These are phyloP conservation scores for Arabis hirsuta DNA, from an alignment of 345 rosid species.

Conservation along the genomic window DNA sequence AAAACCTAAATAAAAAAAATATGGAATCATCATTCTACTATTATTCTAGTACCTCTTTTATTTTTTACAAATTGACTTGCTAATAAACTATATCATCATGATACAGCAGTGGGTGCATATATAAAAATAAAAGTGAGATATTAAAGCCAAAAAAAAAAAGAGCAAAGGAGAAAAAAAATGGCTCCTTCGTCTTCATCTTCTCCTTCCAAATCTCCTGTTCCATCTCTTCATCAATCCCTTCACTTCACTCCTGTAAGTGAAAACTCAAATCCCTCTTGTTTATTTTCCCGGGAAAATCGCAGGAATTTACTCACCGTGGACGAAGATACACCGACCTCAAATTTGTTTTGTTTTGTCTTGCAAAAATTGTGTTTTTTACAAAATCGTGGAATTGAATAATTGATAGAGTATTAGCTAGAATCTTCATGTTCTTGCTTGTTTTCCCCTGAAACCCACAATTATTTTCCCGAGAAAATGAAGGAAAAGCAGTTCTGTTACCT, in stretches of 20 bases:
- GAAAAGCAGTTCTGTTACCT: slow-evolving; percentile 10
- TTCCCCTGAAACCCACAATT: not conserved
- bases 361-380: not conserved
- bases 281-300: slow-evolving; percentile 24
- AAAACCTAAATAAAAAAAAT: not conserved
- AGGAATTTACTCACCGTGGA: slow-evolving; percentile 1
- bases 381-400: not conserved
- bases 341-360: slow-evolving; percentile 7
- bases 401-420: slow-evolving; percentile 8
- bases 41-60: slow-evolving; percentile 4
- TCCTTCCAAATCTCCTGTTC: slow-evolving; percentile 62
- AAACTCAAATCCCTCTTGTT: slow-evolving; percentile 6
- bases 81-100: slow-evolving; percentile 30
- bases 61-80: slow-evolving; percentile 32
- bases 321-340: slow-evolving; percentile 18
- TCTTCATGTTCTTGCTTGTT: not conserved
- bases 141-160: slow-evolving; percentile 21
- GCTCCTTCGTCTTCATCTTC: slow-evolving; percentile 70
- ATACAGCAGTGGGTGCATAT: slow-evolving; percentile 20
- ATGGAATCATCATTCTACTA: not conserved
- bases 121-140: slow-evolving; percentile 32
- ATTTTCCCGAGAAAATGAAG: slow-evolving; percentile 14
- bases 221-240: slow-evolving; percentile 56
- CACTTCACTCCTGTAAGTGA: slow-evolving; percentile 79
- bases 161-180: slow-evolving; percentile 48